phyloP scores from a whole-genome alignment of 306 rosid species.

The Corylus americana region DNA sequence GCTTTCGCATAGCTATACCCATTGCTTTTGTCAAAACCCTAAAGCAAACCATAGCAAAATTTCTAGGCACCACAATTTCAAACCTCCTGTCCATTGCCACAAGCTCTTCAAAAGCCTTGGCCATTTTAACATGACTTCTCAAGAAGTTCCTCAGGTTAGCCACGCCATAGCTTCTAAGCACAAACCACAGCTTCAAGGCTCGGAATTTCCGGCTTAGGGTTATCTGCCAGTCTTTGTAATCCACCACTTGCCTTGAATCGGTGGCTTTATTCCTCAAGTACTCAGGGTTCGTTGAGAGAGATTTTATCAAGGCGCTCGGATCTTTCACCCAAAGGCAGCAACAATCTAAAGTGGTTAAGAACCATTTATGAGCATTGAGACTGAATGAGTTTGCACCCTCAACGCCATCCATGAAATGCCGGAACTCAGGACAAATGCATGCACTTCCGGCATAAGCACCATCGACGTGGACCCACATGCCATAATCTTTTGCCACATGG shows the following conservation, averaged over 20 bases:
- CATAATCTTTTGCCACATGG: slow-evolving; percentile 31
- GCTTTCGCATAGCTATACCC: too few relatives aligned
- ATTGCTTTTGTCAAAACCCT: slow-evolving; percentile 6
- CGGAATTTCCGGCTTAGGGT: slow-evolving; percentile 24
- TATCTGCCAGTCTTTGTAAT: slow-evolving; percentile 42
- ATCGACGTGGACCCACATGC: slow-evolving; percentile 51
- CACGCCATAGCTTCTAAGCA: slow-evolving; percentile 34
- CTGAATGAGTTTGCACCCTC: slow-evolving; percentile 39
- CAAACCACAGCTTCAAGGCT: slow-evolving; percentile 28
- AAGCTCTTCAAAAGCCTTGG: slow-evolving; percentile 29
- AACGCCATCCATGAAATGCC: slow-evolving; percentile 36
- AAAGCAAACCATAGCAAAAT: slow-evolving; percentile 34
- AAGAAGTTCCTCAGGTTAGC: slow-evolving; percentile 19
- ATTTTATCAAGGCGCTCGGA: slow-evolving; percentile 3
- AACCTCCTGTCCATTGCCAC: slow-evolving; percentile 27
- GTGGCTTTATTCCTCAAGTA: slow-evolving; percentile 19
- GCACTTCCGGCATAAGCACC: slow-evolving; percentile 45
- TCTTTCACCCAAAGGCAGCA: slow-evolving; percentile 43
- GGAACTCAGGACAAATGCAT: slow-evolving; percentile 47
- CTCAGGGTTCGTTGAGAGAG: slow-evolving; percentile 24
- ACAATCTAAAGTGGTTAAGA: slow-evolving; percentile 38
- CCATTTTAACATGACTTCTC: slow-evolving; percentile 33
- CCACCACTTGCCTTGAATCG: slow-evolving; percentile 17
- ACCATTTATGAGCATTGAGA: slow-evolving; percentile 48
- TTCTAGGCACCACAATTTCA: slow-evolving; percentile 27